Percentiles rank a stretch among this genome's conserved stretches.
phyloP scores from a whole-genome alignment of 139 green algal species.

The Micromonas pusilla region DNA sequence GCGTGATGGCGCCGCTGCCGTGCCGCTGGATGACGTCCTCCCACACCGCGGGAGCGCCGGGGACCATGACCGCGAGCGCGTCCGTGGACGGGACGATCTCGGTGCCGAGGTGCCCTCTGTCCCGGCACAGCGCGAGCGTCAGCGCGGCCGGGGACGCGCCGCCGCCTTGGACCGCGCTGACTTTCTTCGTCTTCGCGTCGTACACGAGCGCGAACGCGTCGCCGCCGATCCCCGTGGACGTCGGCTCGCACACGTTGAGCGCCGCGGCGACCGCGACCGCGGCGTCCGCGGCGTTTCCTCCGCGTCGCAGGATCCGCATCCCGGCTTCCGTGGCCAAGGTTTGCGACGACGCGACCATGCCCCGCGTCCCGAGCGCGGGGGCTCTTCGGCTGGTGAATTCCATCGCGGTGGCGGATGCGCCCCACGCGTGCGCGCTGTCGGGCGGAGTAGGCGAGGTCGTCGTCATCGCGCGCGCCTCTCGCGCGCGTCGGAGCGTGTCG shows the following conservation, averaged over 20 bases:
- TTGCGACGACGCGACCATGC: constrained; percentile 55
- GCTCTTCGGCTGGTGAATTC: constrained; percentile 45
- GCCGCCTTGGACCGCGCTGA: constrained; percentile 50
- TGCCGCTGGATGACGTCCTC: constrained; percentile 48
- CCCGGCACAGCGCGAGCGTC: constrained; percentile 38
- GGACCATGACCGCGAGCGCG: constrained; percentile 49
- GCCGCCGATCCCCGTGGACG: constrained; percentile 60
- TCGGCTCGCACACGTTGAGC: constrained; percentile 60
- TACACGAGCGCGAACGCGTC: constrained; percentile 66
- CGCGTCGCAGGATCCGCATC: constrained; percentile 54
- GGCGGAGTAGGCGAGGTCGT: too few species aligned
- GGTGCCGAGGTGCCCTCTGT: constrained; percentile 29
- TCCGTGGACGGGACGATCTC: constrained; percentile 37
- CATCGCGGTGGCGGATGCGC: neutral
- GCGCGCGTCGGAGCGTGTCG: too few species aligned
- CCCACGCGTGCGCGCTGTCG: neutral
- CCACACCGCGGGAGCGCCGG: constrained; percentile 50
- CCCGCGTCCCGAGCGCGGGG: constrained; percentile 44
- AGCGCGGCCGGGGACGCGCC: constrained; percentile 44
- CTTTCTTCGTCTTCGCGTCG: constrained; percentile 38
- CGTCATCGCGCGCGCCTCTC: too few species aligned
- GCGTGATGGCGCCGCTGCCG: constrained; percentile 44
- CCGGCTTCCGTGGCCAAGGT: constrained; percentile 54
- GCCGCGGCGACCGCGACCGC: constrained; percentile 59
- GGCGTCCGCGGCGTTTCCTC: constrained; percentile 67